Base-by-base conservation (phyloP, 345 rosid genomes). In the Boechera retrofracta region DNA sequence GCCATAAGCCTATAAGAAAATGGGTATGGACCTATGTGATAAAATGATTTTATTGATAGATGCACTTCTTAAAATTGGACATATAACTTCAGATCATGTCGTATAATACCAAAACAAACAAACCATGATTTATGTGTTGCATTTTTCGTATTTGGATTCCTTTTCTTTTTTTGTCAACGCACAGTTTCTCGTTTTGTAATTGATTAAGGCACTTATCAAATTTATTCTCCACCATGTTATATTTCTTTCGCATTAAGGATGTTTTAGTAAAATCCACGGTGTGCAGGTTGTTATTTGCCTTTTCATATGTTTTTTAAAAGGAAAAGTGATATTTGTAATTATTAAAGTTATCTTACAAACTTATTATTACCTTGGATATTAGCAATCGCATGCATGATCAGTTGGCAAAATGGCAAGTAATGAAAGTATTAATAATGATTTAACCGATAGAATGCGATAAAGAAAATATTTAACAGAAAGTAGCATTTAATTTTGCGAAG, bases 311-410 rank as follows among this genome's bases (percentile, higher is more conserved):
- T 44, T 18, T 2, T 2, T 1, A 42, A 7, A 55, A 31, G 47
- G 24, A 48, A 67, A 67, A 68, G 48, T 60, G 47, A 59, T 58
- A 67, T 6, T 12, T 29, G 32, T 67, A 36, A 31, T 32, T 60
- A 52, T 52, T 31, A 62, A 76, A 51, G 64, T 16, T 55, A 39
- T 44, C 38, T 39, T 39, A 51, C 21, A 41, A 42, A 68, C 29
- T 10, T 67, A 18, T 69, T 59, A 29, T 69, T 13, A 61, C 39
- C 29, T 29, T 60, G 56, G 65, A 70, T 13, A 39, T 35, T 77
- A 69, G 65, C 42, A 70, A 77, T 64, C 28, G 54, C 67, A 71
- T 64, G 67, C 66, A 45, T 63, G 35, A 69, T 62, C 33, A 36
- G 47, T 61, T 28, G 11, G 63, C 29, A 51, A 59, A 29, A 76